Evolutionary conservation across 805 yeast species (phyloP).

Genomic region (Cyberlindnera meyerae): DNA sequence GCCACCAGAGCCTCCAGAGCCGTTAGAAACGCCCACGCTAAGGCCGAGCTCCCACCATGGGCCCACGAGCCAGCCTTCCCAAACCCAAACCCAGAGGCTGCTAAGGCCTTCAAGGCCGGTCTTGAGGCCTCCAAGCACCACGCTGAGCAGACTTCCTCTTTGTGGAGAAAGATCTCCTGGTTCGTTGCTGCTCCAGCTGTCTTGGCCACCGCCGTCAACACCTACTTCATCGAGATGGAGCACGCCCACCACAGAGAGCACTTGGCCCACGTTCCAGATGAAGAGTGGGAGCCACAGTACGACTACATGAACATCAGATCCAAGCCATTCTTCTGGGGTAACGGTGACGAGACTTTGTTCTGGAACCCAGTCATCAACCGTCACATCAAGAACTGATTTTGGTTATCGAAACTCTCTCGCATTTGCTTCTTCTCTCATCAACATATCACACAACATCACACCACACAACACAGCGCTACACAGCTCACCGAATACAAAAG

Average conservation of each 20-base stretch:
- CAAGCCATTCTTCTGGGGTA: constrained; percentile 96
- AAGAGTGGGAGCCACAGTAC: constrained; percentile 89
- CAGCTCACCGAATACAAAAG: no score
- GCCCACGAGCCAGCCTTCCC: constrained; percentile 46
- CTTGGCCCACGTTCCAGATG: constrained; percentile 64
- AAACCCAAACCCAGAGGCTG: constrained; percentile 39
- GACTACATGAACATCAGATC: constrained; percentile 87
- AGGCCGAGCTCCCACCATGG: constrained; percentile 34
- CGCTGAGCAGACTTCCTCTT: constrained; percentile 65
- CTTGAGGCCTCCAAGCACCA: constrained; percentile 69
- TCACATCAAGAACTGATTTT: constrained; percentile 43
- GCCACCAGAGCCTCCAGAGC: constrained; percentile 20
- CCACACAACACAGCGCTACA: no score
- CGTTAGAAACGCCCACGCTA: constrained; percentile 19
- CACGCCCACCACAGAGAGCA: constrained; percentile 90
- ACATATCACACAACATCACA: background rate
- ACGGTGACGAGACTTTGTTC: constrained; percentile 95
- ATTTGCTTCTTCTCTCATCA: background rate
- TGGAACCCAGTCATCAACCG: constrained; percentile 94
- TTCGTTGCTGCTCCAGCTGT: constrained; percentile 82
- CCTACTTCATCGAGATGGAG: constrained; percentile 74
- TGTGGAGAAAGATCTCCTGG: constrained; percentile 84
- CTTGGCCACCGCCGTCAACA: constrained; percentile 70
- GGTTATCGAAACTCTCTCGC: background rate
- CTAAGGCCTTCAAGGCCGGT: constrained; percentile 59